Percentiles rank a stretch among this genome's conserved stretches.
These are phyloP conservation scores for Calonectria pseudoturangicola DNA, from an alignment of 2,329 filamentous ascomycete species.

Conservation along the genomic window DNA sequence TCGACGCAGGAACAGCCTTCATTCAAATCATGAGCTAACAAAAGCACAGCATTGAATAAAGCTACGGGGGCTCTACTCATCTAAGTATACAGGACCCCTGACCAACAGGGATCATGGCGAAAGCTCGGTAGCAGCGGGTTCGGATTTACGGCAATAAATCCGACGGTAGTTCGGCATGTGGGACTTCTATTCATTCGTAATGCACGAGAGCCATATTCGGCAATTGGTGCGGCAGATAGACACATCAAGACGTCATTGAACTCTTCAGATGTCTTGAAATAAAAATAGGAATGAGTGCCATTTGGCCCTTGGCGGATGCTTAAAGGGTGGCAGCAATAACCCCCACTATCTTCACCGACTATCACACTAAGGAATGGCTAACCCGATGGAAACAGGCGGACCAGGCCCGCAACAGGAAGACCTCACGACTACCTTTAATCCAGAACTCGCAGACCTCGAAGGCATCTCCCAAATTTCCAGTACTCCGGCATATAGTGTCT, in stretches of 20 bases:
- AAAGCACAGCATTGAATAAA: no score
- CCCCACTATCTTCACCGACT: neutral
- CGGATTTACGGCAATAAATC: neutral
- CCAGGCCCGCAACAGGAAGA: neutral
- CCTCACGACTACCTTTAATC: neutral
- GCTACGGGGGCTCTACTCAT: no score
- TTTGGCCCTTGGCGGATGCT: neutral
- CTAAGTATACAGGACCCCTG: no score
- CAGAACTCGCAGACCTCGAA: slow-evolving; percentile 33
- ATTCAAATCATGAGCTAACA: no score
- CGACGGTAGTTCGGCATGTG: neutral
- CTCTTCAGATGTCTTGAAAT: neutral
- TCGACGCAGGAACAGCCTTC: no score
- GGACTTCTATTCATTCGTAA: neutral
- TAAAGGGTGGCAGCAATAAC: neutral
- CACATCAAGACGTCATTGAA: neutral
- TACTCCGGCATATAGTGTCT: slow-evolving; percentile 55
- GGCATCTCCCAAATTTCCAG: slow-evolving; percentile 44
- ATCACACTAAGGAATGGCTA: neutral
- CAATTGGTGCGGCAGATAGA: neutral
- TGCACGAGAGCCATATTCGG: neutral
- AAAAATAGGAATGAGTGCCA: neutral
- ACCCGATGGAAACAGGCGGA: neutral
- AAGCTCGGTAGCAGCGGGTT: neutral
- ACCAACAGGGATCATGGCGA: neutral